These are phyloP conservation scores for Acanthamoeba rhysodes DNA, from an alignment of 208 protist species.

Conservation along the genomic window DNA sequence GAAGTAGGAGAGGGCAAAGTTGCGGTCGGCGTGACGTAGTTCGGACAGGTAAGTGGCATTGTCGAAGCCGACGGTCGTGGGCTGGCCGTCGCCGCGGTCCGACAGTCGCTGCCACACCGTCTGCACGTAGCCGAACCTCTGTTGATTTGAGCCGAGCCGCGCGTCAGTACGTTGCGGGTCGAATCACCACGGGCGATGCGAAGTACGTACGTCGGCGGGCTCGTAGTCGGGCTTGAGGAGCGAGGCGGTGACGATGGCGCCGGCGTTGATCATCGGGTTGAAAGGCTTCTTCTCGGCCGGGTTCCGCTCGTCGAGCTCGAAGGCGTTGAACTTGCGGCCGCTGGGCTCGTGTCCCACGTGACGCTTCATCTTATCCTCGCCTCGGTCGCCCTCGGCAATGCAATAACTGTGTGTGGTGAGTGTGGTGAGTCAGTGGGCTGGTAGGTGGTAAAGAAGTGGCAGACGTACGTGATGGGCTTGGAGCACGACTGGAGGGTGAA, in stretches of 20 bases:
- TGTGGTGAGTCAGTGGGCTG: too few relatives aligned
- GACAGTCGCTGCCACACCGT: slow-evolving; percentile 61
- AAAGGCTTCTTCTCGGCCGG: slow-evolving; percentile 68
- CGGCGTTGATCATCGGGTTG: slow-evolving; percentile 81
- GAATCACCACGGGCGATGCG: too few relatives aligned
- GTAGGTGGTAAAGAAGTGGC: not conserved
- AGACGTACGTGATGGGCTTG: slow-evolving; percentile 76
- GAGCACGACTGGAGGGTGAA: slow-evolving; percentile 83
- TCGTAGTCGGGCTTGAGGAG: slow-evolving; percentile 75
- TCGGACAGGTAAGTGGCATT: slow-evolving; percentile 85
- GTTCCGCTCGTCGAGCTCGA: slow-evolving; percentile 53
- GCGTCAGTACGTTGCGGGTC: not conserved
- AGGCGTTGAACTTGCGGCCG: slow-evolving; percentile 75
- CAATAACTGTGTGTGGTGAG: slow-evolving; percentile 66
- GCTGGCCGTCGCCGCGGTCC: slow-evolving; percentile 48
- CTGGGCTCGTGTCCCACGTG: slow-evolving; percentile 75
- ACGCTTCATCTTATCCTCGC: slow-evolving; percentile 50
- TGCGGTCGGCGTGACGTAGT: slow-evolving; percentile 81
- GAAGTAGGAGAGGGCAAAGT: slow-evolving; percentile 86
- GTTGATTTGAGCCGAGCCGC: not conserved
- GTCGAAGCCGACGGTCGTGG: slow-evolving; percentile 79
- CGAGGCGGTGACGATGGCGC: slow-evolving; percentile 69
- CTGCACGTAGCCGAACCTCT: slow-evolving; percentile 69
- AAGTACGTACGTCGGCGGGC: slow-evolving; percentile 70
- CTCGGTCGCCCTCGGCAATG: slow-evolving; percentile 75